Evolutionary conservation across 805 yeast genomes (phyloP), one percentile per base, ranked within the genome.

Genomic region (Myxozyma monticola): DNA sequence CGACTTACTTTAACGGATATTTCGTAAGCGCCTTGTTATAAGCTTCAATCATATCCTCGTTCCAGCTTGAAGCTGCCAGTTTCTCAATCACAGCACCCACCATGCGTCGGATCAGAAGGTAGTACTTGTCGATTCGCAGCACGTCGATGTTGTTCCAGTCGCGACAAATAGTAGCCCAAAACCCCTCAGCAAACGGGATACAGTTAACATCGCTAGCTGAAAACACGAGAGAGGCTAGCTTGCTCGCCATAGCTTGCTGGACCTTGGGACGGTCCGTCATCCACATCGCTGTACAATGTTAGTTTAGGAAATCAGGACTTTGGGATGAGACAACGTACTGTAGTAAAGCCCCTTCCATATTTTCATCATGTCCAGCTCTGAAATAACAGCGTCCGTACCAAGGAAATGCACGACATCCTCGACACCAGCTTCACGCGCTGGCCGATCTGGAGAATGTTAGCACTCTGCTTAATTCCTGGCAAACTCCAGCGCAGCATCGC

Each of bases 341-440:
- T 76, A 93, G 69, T 84, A 93, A 35, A 93, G 75, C n/a, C 98
- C 99, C 69, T 87, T 89, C 97, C 99, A 93, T 52, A 93, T 72
- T 66, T 91, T 90, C 59, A 85, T 85, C 56, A 81, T 73, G 45
- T 88, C 93, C 9, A 57, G 15, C n/a, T 44, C 31, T 4, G 45
- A 24, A 14, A 56, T 34, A 5, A 22, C 39, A 15, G 42, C 51
- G 5, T 46, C 48, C 7, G 43, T 26, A 10, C 24, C 21, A 12
- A 56, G 26, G 38, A 38, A 45, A 12, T 30, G 31, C 15, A 29
- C 31, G 8, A 36, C 25, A 3, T 42, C 28, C 14, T 43, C 52
- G 15, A 53, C 37, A 6, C 55, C 57, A 4, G 28, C 40, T 21
- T 57, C 60, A 20, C 61, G 48, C 1, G 58, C 35, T 4, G 55